Base-by-base conservation (phyloP, 164 flowering plant species). In the Vitis cinerea region DNA sequence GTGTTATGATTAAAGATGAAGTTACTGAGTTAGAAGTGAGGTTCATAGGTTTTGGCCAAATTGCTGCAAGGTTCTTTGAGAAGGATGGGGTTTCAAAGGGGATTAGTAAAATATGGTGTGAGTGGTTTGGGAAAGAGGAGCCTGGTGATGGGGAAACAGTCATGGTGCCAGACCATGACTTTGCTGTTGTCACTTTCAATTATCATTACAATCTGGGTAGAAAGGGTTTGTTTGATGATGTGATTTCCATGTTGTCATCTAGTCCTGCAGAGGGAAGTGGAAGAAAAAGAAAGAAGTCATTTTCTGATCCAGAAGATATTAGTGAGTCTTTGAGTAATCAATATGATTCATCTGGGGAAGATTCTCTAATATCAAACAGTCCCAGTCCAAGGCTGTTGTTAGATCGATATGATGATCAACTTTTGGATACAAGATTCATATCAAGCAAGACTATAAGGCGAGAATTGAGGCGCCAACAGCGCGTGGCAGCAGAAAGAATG, bases 41-140 rank as follows among this genome's bases (percentile, higher is more conserved):
- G 66, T 71, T 73, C 64, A 63, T 83, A 48, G 99, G 99, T 12
- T 67, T 76, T 74, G 99, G 94, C 15, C 78, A 78, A 48, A 83
- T 96, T 72, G 80, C 83, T 50, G 87, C 90, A 23, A 86, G 90
- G 75, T 71, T 86, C 27, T 14, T 12, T 49, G 84, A 75, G 77
- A 78, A 70, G 74, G 76, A 82, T 55, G 82, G 64, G 30, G 65
- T 9, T 2, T 50, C 63, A 4, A 65, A 74, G 51, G 78, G 69
- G 65, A 78, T 93, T 27, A 71, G 66, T 47, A 86, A 83, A 70
- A 85, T 95, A 71, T 96, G 99, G 99, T 96, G 98, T 73, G 92
- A 87, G 71, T 96, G 98, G 98, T 71, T 91, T 69, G 99, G 97
- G 51, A 69, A 84, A 27, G 73, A 64, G 37, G 61, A 55, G 68